These are phyloP conservation scores for Tulasnella sp. DNA, from an alignment of 768 basidiomycete species.

Conservation along the genomic window DNA sequence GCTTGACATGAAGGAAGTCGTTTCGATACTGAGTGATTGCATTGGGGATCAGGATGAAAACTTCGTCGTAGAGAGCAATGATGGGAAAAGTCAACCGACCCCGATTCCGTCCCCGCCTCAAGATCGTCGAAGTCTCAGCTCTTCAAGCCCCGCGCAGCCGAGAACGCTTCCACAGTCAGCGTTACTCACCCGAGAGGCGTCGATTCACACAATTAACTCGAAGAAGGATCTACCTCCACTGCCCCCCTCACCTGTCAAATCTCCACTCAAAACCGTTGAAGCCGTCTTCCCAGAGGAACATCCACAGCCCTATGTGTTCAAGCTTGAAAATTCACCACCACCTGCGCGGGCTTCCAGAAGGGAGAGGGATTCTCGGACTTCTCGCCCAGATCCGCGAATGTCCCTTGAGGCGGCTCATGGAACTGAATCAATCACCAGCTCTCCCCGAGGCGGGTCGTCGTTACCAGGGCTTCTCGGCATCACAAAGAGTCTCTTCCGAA, in stretches of 20 bases:
- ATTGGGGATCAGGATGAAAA: not conserved
- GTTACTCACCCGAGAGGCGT: not conserved
- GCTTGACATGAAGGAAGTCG: not conserved
- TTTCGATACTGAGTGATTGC: not conserved
- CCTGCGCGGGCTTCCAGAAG: not conserved
- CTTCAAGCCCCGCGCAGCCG: not conserved
- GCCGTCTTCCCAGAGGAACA: not conserved
- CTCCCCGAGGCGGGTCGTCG: not conserved
- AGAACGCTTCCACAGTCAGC: not conserved
- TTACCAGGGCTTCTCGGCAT: slow-evolving; percentile 5
- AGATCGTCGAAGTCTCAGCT: not conserved
- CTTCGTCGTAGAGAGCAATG: not conserved
- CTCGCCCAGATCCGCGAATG: not conserved
- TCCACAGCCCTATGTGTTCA: not conserved
- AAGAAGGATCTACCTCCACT: not conserved
- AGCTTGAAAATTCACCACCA: not conserved
- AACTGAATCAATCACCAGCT: not conserved
- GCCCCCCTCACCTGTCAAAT: not conserved
- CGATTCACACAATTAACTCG: not conserved
- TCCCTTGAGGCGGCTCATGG: not conserved
- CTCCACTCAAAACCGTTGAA: not conserved
- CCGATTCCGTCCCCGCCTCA: slow-evolving; percentile 2
- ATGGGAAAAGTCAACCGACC: not conserved
- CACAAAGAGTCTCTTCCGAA: not conserved
- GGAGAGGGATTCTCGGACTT: not conserved